Percentiles rank a stretch among this genome's conserved stretches.
These are phyloP conservation scores for Tetrapisispora arboricola DNA, from an alignment of 805 yeast species.

Conservation along the genomic window DNA sequence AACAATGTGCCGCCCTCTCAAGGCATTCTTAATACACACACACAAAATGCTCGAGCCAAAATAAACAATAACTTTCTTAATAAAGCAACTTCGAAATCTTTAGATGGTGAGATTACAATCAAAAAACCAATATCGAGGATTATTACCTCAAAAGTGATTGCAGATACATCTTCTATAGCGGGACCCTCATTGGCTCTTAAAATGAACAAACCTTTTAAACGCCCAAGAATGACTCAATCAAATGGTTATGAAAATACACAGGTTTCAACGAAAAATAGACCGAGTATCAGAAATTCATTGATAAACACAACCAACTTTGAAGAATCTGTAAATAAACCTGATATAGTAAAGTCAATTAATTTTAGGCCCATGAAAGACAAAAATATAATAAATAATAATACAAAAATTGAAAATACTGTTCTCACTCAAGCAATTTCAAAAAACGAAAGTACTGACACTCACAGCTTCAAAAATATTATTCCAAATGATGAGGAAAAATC, in stretches of 20 bases:
- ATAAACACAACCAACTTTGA: too few species aligned
- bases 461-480: too few species aligned
- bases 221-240: conserved; percentile 12
- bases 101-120: not conserved
- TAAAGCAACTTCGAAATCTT: not conserved
- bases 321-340: too few species aligned
- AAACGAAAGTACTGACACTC: too few species aligned
- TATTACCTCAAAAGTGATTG: not conserved
- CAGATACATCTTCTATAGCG: not conserved
- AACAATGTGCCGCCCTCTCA: conserved; percentile 1
- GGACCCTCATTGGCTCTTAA: conserved; percentile 14
- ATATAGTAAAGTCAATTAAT: too few species aligned
- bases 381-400: too few species aligned
- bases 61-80: not conserved
- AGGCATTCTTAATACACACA: not conserved
- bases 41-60: not conserved
- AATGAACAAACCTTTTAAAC: conserved; percentile 23
- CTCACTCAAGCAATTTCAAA: too few species aligned
- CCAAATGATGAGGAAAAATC: too few species aligned
- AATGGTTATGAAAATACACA: not conserved
- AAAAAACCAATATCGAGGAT: not conserved
- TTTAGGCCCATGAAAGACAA: too few species aligned
- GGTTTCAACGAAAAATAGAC: conserved; percentile 5
- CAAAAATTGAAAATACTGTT: too few species aligned
- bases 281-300: conserved; percentile 8